Conservation (phyloP, 805 yeast genomes). For the Cyberlindnera amylophila region DNA sequence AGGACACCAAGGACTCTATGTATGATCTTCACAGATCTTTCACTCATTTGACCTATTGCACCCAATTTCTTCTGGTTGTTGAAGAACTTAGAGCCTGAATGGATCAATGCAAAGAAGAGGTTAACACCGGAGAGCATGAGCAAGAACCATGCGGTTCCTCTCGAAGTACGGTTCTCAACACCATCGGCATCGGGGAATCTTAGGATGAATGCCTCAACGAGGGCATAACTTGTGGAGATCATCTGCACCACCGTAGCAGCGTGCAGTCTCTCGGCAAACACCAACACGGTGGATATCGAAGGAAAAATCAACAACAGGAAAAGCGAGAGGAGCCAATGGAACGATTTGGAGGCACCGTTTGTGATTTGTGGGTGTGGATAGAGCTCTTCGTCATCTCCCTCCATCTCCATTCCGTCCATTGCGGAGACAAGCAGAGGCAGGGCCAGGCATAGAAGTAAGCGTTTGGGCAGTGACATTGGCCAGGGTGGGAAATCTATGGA, state of each 20-base stretch:
- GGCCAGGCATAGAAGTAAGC: not conserved
- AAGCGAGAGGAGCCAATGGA: slow-evolving; percentile 62
- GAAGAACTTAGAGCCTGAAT: slow-evolving; percentile 48
- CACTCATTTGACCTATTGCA: slow-evolving; percentile 37
- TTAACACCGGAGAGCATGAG: slow-evolving; percentile 42
- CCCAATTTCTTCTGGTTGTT: slow-evolving; percentile 25
- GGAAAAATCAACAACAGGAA: slow-evolving; percentile 48
- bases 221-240: slow-evolving; percentile 45
- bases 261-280: slow-evolving; percentile 49
- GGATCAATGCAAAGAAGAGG: slow-evolving; percentile 50
- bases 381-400: slow-evolving; percentile 30
- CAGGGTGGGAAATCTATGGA: no score
- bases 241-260: slow-evolving; percentile 45
- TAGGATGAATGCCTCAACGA: slow-evolving; percentile 52
- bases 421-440: slow-evolving; percentile 10
- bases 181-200: slow-evolving; percentile 62
- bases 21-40: slow-evolving; percentile 29
- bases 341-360: slow-evolving; percentile 48
- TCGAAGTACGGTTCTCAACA: slow-evolving; percentile 63
- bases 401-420: slow-evolving; percentile 29
- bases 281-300: slow-evolving; percentile 49
- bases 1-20: slow-evolving; percentile 48
- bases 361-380: slow-evolving; percentile 35
- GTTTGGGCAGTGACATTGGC: no score
- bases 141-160: slow-evolving; percentile 66